Base-by-base conservation (phyloP, 1,284 basidiomycete genomes). In the Chondrostereum purpureum region DNA sequence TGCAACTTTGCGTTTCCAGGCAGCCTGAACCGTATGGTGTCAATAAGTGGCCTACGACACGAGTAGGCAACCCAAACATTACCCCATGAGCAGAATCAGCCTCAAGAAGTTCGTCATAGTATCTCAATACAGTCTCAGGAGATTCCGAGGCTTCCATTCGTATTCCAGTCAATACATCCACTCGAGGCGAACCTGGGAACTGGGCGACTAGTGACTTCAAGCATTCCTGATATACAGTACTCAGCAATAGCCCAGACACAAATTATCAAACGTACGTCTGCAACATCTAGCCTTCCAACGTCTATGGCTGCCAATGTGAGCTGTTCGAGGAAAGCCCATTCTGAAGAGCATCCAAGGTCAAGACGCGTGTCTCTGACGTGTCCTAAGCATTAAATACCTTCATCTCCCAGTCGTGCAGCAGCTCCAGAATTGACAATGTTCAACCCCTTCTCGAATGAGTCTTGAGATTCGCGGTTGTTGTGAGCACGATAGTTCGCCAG, bases 321-420 rank as follows among this genome's bases (percentile, higher is more conserved):
- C 59, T 97, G 93, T 60, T 98, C 95, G 12, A 94, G 67, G 50
- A 92, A 81, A 1, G 83, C 75, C 91, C 92, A 96, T 53, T 75
- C 89, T 92, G 54, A 20, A 24, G 18, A 38, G 18, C 36, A 18
- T 24, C 41, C 11, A 12, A 22, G 2, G 2, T 41, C 19, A 33
- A 8, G 13, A 13, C 17, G 23, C 18, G 20, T 14, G 12, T 16
- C 11, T 24, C 13, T 12, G 17, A 27, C 3, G 24, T 20, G 18
- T 31, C 4, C 12, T 2, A 18, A 16, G 27, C n/a, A 20, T 12
- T 19, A 34, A 55, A 43, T 46, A 83, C 84, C 71, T 55, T 85
- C 80, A 45, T 87, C 80, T 3, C 80, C 80, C 34, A 80, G 65
- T 45, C 69, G 73, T 24, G 60, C 51, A n/a, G 67, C 54, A 1